Conservation (phyloP, 768 basidiomycete genomes). For the Mycena crocata region DNA sequence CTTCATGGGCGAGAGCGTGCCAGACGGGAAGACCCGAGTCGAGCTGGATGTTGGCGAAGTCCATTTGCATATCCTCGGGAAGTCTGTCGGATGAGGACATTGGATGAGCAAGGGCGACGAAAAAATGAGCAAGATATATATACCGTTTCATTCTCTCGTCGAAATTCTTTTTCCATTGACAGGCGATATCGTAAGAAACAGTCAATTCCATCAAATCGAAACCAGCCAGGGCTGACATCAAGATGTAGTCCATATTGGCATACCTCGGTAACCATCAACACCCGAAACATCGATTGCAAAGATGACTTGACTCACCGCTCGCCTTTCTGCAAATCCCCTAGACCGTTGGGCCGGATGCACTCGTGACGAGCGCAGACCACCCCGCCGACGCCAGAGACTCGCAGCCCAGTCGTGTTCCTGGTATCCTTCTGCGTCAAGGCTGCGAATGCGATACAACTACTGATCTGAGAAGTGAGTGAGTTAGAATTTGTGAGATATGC, state of each 20-base stretch:
- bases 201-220: not conserved
- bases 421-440: constrained; percentile 36
- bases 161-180: constrained; percentile 35
- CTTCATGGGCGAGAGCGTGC: constrained; percentile 29
- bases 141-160: not conserved
- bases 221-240: constrained; percentile 28
- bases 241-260: constrained; percentile 39
- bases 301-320: constrained; percentile 30
- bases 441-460: constrained; percentile 34
- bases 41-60: not conserved
- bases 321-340: constrained; percentile 40
- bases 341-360: constrained; percentile 28
- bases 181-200: constrained; percentile 40
- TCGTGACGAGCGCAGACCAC: constrained; percentile 35
- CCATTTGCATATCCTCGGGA: not conserved
- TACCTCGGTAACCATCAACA: constrained; percentile 21
- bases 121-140: too few species aligned
- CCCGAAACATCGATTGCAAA: not conserved
- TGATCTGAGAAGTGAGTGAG: constrained; percentile 12
- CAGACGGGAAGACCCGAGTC: constrained; percentile 25
- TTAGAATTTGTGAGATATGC: not conserved
- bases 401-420: constrained; percentile 18
- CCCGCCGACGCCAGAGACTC: constrained; percentile 25
- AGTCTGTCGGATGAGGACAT: too few species aligned
- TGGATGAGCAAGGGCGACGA: too few species aligned